Evolutionary conservation across 805 yeast species (phyloP), one percentile per base, ranked within the genome.

Genomic region (Metschnikowia sp.): DNA sequence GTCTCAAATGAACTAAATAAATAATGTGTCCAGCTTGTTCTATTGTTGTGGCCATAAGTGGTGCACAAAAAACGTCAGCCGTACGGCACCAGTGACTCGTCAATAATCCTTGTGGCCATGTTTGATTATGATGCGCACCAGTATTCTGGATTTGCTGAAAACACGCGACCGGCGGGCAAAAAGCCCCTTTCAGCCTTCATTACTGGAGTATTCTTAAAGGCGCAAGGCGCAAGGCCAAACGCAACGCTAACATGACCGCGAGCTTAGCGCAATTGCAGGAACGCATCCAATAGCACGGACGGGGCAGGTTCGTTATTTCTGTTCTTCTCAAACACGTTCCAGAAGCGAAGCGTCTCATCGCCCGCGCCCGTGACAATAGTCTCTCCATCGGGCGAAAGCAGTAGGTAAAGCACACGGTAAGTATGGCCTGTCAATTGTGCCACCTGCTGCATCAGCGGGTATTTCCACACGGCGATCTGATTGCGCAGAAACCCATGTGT

Each of bases 361-460:
- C 98, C 99, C 1, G 99, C 97, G 2, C 99, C 99, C 0, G 99
- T 91, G 2, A 92, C 99, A 11, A 94, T 86, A 0, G 97, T 90
- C 52, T 88, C 90, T 0, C 99, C 99, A 68, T 94, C 98, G 0
- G 97, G 96, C 15, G 96, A 86, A 69, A 92, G 75, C 4, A 96
- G 81, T 56, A 94, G 72, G 63, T 94, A 94, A 42, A 94, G 72
- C 10, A 94, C 98, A 52, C 99, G 76, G 61, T 86, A 88, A 1
- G 96, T 88, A 63, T 94, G 99, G 0, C 98, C 99, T 11, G 96
- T 88, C 45, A 94, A 77, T 19, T 91, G 88, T 0, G 97, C 97
- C 32, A 94, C 82, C 57, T 92, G 98, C 56, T 88, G 87, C 91
- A 94, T 81, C 12, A 86, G 80, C 18, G 94, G 95, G 61, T 88